Percentiles rank a stretch among this genome's conserved stretches.
Evolutionary conservation across 257 asterid species (phyloP).

Genomic region (Nyctanthes arbortristis): DNA sequence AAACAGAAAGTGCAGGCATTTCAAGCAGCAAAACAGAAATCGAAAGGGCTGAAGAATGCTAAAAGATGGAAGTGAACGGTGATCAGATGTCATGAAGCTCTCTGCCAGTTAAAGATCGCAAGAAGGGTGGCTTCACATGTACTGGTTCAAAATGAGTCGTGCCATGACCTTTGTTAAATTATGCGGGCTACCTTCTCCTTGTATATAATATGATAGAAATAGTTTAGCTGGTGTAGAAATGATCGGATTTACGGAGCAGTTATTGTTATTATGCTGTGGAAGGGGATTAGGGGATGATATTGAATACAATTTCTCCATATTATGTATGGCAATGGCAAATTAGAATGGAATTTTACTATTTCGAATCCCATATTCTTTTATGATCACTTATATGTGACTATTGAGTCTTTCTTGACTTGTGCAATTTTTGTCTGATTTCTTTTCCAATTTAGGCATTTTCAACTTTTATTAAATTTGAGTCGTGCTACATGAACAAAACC

Average conservation of each 20-base stretch:
- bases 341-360: neutral
- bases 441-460: no score
- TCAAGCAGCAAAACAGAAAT: slow-evolving; percentile 94
- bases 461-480: no score
- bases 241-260: neutral
- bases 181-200: neutral
- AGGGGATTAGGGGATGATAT: neutral
- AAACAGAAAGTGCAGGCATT: slow-evolving; percentile 92
- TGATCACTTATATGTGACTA: no score
- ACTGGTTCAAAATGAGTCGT: neutral
- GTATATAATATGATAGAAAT: neutral
- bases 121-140: neutral
- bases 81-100: neutral
- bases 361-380: no score
- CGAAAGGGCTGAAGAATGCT: slow-evolving; percentile 70
- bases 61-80: slow-evolving; percentile 77
- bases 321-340: neutral
- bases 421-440: no score
- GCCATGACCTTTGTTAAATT: neutral
- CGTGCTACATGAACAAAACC: no score
- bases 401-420: no score
- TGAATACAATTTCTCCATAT: neutral
- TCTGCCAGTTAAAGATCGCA: neutral
- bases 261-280: neutral
- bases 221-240: neutral